A percentile compares a stretch with the other conserved stretches of the same genome.
Conservation (phyloP, 2,329 filamentous ascomycete genomes). For the Teratosphaeria nubilosa region DNA sequence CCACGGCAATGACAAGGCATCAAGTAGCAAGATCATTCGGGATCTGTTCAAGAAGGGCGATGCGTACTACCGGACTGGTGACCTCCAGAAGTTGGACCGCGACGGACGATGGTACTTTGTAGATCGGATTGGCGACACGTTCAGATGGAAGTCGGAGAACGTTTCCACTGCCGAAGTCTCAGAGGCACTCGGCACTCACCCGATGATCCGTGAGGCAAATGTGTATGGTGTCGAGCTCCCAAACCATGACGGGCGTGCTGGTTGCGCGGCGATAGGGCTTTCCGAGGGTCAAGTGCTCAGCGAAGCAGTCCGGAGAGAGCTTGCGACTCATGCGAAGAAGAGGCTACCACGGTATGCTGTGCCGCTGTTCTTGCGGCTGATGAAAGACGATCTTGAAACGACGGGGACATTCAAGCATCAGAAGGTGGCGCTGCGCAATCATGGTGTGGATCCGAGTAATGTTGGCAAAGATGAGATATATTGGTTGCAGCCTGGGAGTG, state of each 20-base stretch:
- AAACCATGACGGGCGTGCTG: slow-evolving; percentile 72
- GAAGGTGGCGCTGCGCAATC: slow-evolving; percentile 60
- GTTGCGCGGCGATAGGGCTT: slow-evolving; percentile 62
- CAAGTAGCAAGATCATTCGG: slow-evolving; percentile 61
- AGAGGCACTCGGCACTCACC: slow-evolving; percentile 59
- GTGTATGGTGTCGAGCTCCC: slow-evolving; percentile 76
- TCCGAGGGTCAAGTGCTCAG: slow-evolving; percentile 20
- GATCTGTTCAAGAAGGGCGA: slow-evolving; percentile 67
- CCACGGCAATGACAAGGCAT: slow-evolving; percentile 62
- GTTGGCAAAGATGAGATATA: slow-evolving; percentile 44
- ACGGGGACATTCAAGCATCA: slow-evolving; percentile 88
- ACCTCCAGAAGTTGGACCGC: slow-evolving; percentile 59
- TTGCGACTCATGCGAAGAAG: slow-evolving; percentile 49
- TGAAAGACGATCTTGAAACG: slow-evolving; percentile 48
- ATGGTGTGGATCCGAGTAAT: slow-evolving; percentile 61
- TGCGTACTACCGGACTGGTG: slow-evolving; percentile 75
- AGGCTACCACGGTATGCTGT: slow-evolving; percentile 63
- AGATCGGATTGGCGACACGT: slow-evolving; percentile 70
- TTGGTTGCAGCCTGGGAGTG: slow-evolving; percentile 53
- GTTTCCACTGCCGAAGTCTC: slow-evolving; percentile 54
- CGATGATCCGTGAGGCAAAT: slow-evolving; percentile 63
- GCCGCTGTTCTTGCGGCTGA: slow-evolving; percentile 66
- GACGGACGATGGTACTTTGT: slow-evolving; percentile 70
- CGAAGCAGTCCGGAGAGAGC: slow-evolving; percentile 33
- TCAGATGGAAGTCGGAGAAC: slow-evolving; percentile 60